Evolutionary conservation across 352 stramenopile species (phyloP), one percentile per base, ranked within the genome.

Genomic region (Lagenidium giganteum): DNA sequence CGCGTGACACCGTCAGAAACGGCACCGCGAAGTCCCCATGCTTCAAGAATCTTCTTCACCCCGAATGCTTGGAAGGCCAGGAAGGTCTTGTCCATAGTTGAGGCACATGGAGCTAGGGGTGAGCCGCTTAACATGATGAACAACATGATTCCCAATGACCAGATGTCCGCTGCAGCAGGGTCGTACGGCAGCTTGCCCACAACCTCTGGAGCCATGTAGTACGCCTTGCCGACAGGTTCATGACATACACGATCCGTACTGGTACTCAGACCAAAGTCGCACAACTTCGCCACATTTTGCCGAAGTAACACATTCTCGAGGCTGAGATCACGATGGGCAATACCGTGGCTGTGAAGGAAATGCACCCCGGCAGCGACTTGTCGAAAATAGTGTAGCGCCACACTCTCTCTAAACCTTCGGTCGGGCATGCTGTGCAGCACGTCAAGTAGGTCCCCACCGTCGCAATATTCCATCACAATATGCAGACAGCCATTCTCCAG

Each of bases 381-480:
- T 1, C 32, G 36, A 41, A 65, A 83, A 22, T 58, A 51, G 20
- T 20, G 42, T 17, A 65, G 17, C 17, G 57, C 61, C 2, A 61
- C 23, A 1, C 2, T 1, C 41, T 76, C 64, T 0, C 24, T 23
- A 20, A 77, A 40, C 0, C 61, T 57, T 14, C 57, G 47, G 14
- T 52, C 38, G 1, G 52, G 53, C 5, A 36, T 8, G 4, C n/a
- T 16, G 25, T 80, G 51, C 17, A 85, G 35, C 16, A 40, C n/a
- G 2, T 45, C 26, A 38, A 72, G 61, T 20, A 83, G 42, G 38
- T 87, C 73, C 9, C 70, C 73, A 29, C 59, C 68, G 0, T 42
- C 42, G 42, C 70, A 82, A 29, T 64, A 67, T 9, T 81, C 73
- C 56, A 80, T 80, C 25, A 80, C 64, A 11, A 86, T 44, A 39